Percentiles rank a stretch among this genome's conserved stretches.
Conservation (phyloP, 31 red algal genomes). For the Endocladia muricata region DNA sequence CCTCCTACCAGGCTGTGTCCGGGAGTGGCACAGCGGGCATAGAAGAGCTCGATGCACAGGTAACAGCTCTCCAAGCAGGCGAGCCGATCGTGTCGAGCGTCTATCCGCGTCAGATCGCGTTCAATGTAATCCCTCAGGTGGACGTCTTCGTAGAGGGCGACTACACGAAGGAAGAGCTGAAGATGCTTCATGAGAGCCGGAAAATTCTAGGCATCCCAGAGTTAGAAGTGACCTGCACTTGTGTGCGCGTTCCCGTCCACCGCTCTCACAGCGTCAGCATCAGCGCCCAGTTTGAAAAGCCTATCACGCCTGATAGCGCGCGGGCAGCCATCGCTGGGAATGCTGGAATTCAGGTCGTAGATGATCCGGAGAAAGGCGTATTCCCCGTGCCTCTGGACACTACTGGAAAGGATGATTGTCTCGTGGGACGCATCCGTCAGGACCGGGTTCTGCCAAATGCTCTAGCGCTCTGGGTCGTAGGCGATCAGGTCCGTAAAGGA, state of each 20-base stretch:
- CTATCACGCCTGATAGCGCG: not conserved
- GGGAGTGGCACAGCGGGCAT: slow-evolving; percentile 5
- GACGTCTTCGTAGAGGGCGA: slow-evolving; percentile 4
- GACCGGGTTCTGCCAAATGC: not conserved
- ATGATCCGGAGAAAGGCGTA: not conserved
- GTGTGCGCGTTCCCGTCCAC: slow-evolving; percentile 4
- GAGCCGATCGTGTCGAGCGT: not conserved
- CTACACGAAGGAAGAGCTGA: slow-evolving; percentile 21
- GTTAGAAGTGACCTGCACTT: not conserved
- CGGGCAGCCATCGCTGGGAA: not conserved
- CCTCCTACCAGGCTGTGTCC: slow-evolving; percentile 21
- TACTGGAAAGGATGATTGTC: not conserved
- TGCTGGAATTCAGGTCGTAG: not conserved
- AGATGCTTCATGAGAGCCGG: slow-evolving; percentile 13
- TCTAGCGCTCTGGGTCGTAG: not conserved
- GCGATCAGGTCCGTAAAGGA: slow-evolving; percentile 9
- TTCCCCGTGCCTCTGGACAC: not conserved
- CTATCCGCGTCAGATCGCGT: slow-evolving; percentile 8
- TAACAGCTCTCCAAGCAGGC: not conserved
- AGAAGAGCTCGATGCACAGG: slow-evolving; percentile 16
- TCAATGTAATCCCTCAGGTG: slow-evolving; percentile 7
- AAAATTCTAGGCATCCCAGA: not conserved
- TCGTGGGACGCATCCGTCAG: slow-evolving; percentile 6
- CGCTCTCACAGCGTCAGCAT: not conserved
- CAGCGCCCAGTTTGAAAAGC: not conserved